phyloP scores from a whole-genome alignment of 257 asterid genomes.

The Solanum etuberosum region DNA sequence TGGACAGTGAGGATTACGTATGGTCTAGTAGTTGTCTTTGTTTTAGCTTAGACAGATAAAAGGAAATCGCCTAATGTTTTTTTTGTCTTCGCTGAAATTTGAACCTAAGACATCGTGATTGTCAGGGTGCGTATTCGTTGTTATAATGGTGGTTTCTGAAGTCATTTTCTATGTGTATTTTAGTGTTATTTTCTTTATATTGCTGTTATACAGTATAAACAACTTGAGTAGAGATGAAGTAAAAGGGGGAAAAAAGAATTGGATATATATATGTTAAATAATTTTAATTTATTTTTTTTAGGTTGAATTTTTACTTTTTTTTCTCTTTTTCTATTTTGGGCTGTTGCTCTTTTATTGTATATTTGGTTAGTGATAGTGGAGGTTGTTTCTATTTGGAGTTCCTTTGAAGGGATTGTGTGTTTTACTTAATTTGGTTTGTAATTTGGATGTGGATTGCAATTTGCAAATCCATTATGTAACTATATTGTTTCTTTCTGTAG shows the following conservation, averaged over 20 bases:
- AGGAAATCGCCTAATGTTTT: too few relatives aligned
- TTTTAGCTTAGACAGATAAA: too few relatives aligned
- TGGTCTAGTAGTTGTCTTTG: background rate
- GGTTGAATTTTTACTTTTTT: slow-evolving; percentile 4
- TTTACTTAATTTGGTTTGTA: slow-evolving; percentile 17
- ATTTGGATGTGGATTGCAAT: slow-evolving; percentile 23
- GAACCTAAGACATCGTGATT: too few relatives aligned
- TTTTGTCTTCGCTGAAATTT: too few relatives aligned
- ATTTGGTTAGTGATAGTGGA: slow-evolving; percentile 78
- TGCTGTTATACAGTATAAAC: slow-evolving; percentile 14
- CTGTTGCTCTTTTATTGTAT: slow-evolving; percentile 20
- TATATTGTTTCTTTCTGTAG: slow-evolving; percentile 12
- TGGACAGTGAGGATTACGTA: too few relatives aligned
- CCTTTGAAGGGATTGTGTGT: slow-evolving; percentile 59
- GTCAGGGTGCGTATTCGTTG: background rate
- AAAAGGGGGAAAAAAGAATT: slow-evolving; percentile 15
- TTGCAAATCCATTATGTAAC: slow-evolving; percentile 10
- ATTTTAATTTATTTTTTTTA: slow-evolving; percentile 10
- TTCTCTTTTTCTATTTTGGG: background rate
- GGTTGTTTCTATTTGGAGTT: slow-evolving; percentile 59
- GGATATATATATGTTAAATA: slow-evolving; percentile 19
- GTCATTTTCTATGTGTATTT: background rate
- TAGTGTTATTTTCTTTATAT: background rate
- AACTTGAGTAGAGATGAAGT: slow-evolving; percentile 48
- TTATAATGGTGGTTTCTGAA: background rate